Evolutionary conservation across 345 rosid genomes (phyloP), one percentile per base, ranked within the genome.

Genomic region (Euphorbia peplus): DNA sequence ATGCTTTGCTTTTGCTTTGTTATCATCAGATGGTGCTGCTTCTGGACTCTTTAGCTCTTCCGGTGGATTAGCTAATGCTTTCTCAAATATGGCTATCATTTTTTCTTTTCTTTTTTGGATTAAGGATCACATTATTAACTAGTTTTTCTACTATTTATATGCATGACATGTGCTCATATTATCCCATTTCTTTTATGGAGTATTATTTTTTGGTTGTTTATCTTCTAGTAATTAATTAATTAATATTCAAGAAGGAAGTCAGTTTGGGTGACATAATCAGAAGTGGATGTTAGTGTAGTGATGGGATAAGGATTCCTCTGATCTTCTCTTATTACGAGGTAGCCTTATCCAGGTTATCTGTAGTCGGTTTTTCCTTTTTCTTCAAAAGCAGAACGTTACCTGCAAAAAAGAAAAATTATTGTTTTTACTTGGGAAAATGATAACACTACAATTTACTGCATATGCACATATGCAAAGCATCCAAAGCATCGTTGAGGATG

Each of bases 1-100:
- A 4, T 67, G 80, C 19, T 67, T 76, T 14, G 80, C 68, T 65
- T 62, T 61, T 46, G 39, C 35, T 3, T 67, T 62, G 7, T 53
- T n/a, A n/a, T n/a, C n/a, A n/a, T n/a, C n/a, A n/a, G n/a, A n/a
- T n/a, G n/a, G n/a, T n/a, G n/a, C 35, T 29, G 75, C 62, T 2
- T 72, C 71, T 21, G 80, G 80, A 42, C 76, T 71, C 0, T 67
- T 71, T 0, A 76, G 72, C 55, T 76, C 76, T 64, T 76, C 80
- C 2, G 80, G 80, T 29, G 80, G 80, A 19, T 76, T 14, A 52
- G 76, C 80, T 63, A 24, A 76, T 24, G 76, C 60, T 39, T 76
- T 47, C 61, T 76, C 76, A 57, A 76, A 76, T 55, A 76, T 76
- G 0, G 69, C 80, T 65, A 76, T 67, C 80, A 76, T 76, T 29